A percentile compares a stretch with the other conserved stretches of the same genome.
Conservation (phyloP, 805 yeast species). For the Danielia reshetovae region DNA sequence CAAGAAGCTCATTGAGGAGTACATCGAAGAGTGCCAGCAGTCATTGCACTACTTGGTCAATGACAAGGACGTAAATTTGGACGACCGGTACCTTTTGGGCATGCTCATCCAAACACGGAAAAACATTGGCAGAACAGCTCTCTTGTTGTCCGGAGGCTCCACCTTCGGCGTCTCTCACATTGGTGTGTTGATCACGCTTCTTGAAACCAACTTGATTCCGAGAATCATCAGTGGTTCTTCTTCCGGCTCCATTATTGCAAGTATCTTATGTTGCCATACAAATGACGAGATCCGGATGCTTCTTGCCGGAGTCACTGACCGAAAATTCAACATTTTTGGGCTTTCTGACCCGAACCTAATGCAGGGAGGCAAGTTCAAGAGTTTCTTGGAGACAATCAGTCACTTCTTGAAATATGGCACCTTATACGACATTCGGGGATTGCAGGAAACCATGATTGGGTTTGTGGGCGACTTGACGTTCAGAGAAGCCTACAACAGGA, state of each 20-base stretch:
- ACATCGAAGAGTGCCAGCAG: constrained; percentile 67
- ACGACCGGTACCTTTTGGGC: constrained; percentile 66
- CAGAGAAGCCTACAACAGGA: constrained; percentile 89
- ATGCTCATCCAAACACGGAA: constrained; percentile 84
- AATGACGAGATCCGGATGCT: constrained; percentile 63
- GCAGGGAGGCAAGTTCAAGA: constrained; percentile 52
- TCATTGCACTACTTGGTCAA: constrained; percentile 39
- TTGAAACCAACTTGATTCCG: constrained; percentile 75
- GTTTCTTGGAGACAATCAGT: constrained; percentile 35
- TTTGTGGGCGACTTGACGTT: constrained; percentile 89
- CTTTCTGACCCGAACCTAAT: constrained; percentile 32
- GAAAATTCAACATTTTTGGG: constrained; percentile 50
- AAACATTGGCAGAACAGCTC: constrained; percentile 90
- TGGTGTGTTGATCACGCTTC: constrained; percentile 80
- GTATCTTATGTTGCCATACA: constrained; percentile 77
- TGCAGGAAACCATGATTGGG: constrained; percentile 68
- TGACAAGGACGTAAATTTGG: constrained; percentile 42
- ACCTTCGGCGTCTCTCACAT: constrained; percentile 90
- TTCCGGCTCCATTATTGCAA: constrained; percentile 93
- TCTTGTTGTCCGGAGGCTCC: constrained; percentile 95
- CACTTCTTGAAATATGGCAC: constrained; percentile 81
- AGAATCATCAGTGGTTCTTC: constrained; percentile 89
- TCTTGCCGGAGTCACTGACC: constrained; percentile 58
- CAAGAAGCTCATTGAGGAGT: constrained; percentile 76
- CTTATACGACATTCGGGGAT: constrained; percentile 73